These are phyloP conservation scores for Trametes hirsuta DNA, from an alignment of 1,284 basidiomycete species.

Conservation along the genomic window DNA sequence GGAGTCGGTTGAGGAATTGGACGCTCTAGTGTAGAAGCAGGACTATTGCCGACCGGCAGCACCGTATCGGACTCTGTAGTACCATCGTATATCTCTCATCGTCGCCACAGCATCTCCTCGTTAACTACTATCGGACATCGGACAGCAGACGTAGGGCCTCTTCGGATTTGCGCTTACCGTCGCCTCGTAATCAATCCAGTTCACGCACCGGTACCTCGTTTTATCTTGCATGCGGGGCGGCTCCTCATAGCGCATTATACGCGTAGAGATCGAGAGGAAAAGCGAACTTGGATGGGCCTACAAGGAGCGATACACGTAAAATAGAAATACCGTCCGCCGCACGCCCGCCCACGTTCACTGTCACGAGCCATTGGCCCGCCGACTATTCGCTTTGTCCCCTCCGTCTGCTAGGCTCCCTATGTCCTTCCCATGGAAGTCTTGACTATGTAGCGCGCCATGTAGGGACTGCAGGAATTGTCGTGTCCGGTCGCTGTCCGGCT, in stretches of 20 bases:
- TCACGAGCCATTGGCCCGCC: conserved; percentile 24
- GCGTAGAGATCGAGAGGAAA: not conserved
- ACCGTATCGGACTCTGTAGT: conserved; percentile 18
- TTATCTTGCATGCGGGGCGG: not conserved
- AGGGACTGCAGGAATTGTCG: conserved; percentile 77
- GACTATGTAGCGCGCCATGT: conserved; percentile 59
- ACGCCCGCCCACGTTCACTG: conserved; percentile 18
- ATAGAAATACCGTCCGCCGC: conserved; percentile 9
- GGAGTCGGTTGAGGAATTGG: conserved; percentile 52
- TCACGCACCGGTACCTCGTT: too few species aligned
- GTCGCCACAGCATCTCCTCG: conserved; percentile 10
- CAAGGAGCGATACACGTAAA: conserved; percentile 18
- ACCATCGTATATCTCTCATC: conserved; percentile 18
- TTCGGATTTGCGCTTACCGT: too few species aligned
- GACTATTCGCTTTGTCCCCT: conserved; percentile 21
- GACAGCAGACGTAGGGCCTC: not conserved
- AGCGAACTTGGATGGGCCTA: conserved; percentile 13
- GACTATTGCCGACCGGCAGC: conserved; percentile 3
- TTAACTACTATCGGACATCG: conserved; percentile 11
- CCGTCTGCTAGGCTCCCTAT: conserved; percentile 10
- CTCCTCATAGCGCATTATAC: not conserved
- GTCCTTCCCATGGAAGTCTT: conserved; percentile 72
- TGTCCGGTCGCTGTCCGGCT: conserved; percentile 80
- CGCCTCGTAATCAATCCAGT: too few species aligned
- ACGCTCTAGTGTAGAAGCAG: conserved; percentile 42